Conservation (phyloP, 495 filamentous ascomycete genomes). For the Pyronema domesticum region DNA sequence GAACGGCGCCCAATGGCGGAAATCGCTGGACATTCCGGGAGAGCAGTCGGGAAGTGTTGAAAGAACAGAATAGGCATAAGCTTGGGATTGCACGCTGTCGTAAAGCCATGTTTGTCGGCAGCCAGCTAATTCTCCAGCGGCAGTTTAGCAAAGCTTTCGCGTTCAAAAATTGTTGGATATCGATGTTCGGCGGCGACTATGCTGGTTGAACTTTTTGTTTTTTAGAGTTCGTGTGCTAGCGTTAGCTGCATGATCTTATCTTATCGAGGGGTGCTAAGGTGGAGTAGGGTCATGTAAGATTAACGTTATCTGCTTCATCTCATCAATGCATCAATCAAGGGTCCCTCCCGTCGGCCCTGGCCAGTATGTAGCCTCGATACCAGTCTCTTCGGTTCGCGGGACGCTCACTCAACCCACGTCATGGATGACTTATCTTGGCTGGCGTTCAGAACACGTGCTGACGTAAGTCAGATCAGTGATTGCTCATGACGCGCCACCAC, state of each 20-base stretch:
- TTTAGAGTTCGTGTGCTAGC: background rate
- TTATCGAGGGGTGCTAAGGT: background rate
- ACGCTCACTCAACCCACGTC: too few species aligned
- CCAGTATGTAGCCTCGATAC: too few species aligned
- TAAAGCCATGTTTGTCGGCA: conserved; percentile 6
- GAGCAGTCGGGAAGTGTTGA: background rate
- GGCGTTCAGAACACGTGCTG: too few species aligned
- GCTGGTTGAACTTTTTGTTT: background rate
- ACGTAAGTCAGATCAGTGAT: too few species aligned
- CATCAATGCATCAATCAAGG: background rate
- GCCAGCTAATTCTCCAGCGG: background rate
- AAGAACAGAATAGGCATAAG: conserved; percentile 12
- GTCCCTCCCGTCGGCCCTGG: background rate
- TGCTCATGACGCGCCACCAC: too few species aligned
- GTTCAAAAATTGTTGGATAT: background rate
- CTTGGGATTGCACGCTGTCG: conserved; percentile 7
- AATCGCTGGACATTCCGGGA: background rate
- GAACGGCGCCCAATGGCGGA: background rate
- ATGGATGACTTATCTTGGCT: too few species aligned
- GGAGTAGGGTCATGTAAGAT: background rate
- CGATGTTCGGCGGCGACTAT: background rate
- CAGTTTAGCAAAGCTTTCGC: background rate
- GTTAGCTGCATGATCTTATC: background rate
- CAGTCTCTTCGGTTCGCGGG: too few species aligned
- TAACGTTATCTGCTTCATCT: background rate